Evolutionary conservation across 768 basidiomycete species (phyloP), one percentile per base, ranked within the genome.

Genomic region (Boletus speciosus): DNA sequence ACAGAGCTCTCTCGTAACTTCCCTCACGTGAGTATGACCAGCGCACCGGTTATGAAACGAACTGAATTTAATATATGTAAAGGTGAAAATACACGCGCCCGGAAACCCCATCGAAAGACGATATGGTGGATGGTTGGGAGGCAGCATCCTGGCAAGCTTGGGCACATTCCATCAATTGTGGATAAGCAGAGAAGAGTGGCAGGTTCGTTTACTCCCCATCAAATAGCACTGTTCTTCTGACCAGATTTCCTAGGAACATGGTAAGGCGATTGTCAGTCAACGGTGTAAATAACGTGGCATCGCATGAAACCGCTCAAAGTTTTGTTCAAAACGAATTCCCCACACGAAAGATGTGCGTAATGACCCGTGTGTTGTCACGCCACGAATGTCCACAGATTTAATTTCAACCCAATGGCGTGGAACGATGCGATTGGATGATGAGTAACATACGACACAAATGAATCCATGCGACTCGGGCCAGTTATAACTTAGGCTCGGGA

Each of bases 81-180:
- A 95, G 85, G 82, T 90, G 53, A 95, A 94, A 77, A 88, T 96
- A 38, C 91, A 96, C 63, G 87, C 94, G 1, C 88, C 97, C 3
- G 93, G 94, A 11, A 93, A 93, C 64, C 84, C 90, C 0, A 79
- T 86, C 47, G 97, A 98, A 69, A 82, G 96, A 43, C 82, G 88
- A 52, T 97, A 93, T 68, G 89, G 93, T 14, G 86, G 89, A 19
- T 99, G 97, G 97, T 74, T 99, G 7, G 97, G 97, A 11, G 97
- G 96, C 29, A 93, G 90, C 60, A 96, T 98, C 63, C 77, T 98
- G 44, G 95, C 90, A 1, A 93, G 90, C 65, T 73, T 98, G 65
- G 97, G 97, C 23, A 98, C 95, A 15, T 99, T 98, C 80, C 97
- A 99, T 68, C 96, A 96, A 62, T 76, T 95, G 47, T 95, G 93